phyloP scores from a whole-genome alignment of 257 asterid genomes.

The Rhazya stricta region DNA sequence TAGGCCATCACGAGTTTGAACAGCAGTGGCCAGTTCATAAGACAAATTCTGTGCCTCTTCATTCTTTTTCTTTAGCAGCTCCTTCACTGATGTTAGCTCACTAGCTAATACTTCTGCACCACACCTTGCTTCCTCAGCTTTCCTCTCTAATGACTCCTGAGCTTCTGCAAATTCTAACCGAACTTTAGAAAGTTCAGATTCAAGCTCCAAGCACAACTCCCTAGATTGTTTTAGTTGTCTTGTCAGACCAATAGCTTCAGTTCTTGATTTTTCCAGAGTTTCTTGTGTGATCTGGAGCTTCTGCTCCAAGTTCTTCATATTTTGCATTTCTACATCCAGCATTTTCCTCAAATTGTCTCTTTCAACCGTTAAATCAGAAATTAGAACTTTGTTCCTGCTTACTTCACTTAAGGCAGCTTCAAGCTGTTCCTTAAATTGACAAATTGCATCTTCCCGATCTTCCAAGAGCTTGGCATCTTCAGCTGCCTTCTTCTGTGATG shows the following conservation, averaged over 20 bases:
- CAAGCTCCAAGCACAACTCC: slow-evolving; percentile 46
- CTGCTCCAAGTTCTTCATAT: slow-evolving; percentile 37
- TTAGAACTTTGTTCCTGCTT: slow-evolving; percentile 24
- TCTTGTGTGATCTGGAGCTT: slow-evolving; percentile 37
- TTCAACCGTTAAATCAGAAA: slow-evolving; percentile 51
- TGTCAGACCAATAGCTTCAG: slow-evolving; percentile 46
- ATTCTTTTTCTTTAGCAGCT: slow-evolving; percentile 38
- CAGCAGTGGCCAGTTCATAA: slow-evolving; percentile 38
- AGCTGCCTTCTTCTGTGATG: slow-evolving; percentile 44
- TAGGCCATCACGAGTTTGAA: slow-evolving; percentile 36
- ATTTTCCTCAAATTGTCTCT: slow-evolving; percentile 37
- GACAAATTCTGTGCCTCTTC: slow-evolving; percentile 41
- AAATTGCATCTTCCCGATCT: slow-evolving; percentile 40
- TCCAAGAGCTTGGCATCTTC: slow-evolving; percentile 48
- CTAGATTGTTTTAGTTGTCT: slow-evolving; percentile 49
- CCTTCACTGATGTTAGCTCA: slow-evolving; percentile 43
- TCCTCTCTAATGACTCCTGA: slow-evolving; percentile 38
- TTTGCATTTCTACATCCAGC: slow-evolving; percentile 37
- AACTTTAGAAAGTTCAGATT: slow-evolving; percentile 42
- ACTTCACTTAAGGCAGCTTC: slow-evolving; percentile 36
- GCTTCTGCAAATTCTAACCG: slow-evolving; percentile 45
- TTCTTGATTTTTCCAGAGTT: slow-evolving; percentile 44
- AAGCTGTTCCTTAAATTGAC: slow-evolving; percentile 50
- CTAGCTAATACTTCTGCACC: slow-evolving; percentile 31
- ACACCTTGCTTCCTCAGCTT: slow-evolving; percentile 38